Base-by-base conservation (phyloP, 2,329 filamentous ascomycete genomes). In the Elsinoe perseae region DNA sequence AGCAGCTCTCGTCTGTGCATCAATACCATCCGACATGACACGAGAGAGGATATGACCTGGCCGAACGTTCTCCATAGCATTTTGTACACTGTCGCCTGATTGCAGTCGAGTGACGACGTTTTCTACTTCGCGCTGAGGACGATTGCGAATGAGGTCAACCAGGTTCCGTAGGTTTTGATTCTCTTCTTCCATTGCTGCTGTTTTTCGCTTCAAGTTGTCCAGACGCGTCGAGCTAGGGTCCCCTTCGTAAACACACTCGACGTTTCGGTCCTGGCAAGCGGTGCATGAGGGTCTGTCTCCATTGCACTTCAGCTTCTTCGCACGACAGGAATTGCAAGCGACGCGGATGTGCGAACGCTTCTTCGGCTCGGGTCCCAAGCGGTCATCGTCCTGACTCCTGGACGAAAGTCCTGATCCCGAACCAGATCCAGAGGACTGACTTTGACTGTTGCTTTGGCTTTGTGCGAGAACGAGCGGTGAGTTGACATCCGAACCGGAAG, bases 181-280 rank as follows among this genome's bases (percentile, higher is more conserved):
- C 30, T 58, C 59, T 25, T 59, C 36, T 14, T 50, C 50, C 16
- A 62, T 42, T n/a, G 59, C 56, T 23, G 59, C 61, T 16, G 56
- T 58, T 20, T 60, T 62, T 12, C 61, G 59, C 54, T 63, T 63
- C 18, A 57, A 50, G 4, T 59, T 58, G 20, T 58, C 55, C 4
- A 55, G 56, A 4, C 57, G 58, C 10, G 60, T 62, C 14, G 61
- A 60, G 20, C 59, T 59, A 8, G 57, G 58, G 10, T 60, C 57
- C 27, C 55, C 53, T 28, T 61, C 60, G 36, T 60, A 63, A 9
- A 58, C 58, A 23, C 61, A 63, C 5, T 34, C 25, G 30, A 28
- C 30, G 30, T 32, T 32, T 10, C 48, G 16, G n/a, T 52, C 48
- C 28, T 52, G 48, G 30, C 48, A 52, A 14, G 28, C 48, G 4